Evolutionary conservation across 352 stramenopile genomes (phyloP), one percentile per base, ranked within the genome.

Genomic region (Globisporangium barbulae): DNA sequence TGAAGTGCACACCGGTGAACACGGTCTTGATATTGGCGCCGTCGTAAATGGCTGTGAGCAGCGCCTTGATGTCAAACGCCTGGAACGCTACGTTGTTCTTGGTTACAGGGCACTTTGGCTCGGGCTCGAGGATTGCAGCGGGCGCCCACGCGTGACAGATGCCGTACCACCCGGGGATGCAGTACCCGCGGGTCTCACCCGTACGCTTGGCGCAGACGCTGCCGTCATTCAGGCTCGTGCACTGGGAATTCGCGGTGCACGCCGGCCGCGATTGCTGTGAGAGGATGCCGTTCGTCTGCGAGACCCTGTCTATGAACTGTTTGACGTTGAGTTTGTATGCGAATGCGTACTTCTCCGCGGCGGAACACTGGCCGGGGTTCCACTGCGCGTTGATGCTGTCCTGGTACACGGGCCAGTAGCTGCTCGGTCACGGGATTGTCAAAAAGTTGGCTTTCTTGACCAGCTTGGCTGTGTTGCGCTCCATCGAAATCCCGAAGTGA

Each of bases 301-400:
- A 76, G 22, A 67, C 53, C 17, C 25, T 57, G 47, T 78, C 69
- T 47, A 74, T 64, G n/a, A 60, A 53, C 25, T 53, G 31, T 2
- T 65, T 47, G 7, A 76, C 68, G 53, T 88, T 61, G 0, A 74
- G 44, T 0, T 57, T 64, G 37, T 82, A 88, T 21, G 76, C 76
- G 1, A 12, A 67, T 3, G 78, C 78, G 57, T 88, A 88, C 63
- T 85, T 85, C 52, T 70, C 74, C 7, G 76, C 61, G 4, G 78
- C 35, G 28, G 70, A 74, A 2, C 45, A 21, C 30, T 67, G 39
- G 5, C 45, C 65, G 8, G 59, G 52, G 3, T 47, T 70, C 78
- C 77, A 81, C 5, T 69, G 55, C 59, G 67, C 53, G 71, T 90
- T 88, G 73, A 90, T 90, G 54, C 78, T 71, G 70, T 90, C 81